Base-by-base conservation (phyloP, 371 early-diverging fungal genomes). In the Rhizopus stolonifer region DNA sequence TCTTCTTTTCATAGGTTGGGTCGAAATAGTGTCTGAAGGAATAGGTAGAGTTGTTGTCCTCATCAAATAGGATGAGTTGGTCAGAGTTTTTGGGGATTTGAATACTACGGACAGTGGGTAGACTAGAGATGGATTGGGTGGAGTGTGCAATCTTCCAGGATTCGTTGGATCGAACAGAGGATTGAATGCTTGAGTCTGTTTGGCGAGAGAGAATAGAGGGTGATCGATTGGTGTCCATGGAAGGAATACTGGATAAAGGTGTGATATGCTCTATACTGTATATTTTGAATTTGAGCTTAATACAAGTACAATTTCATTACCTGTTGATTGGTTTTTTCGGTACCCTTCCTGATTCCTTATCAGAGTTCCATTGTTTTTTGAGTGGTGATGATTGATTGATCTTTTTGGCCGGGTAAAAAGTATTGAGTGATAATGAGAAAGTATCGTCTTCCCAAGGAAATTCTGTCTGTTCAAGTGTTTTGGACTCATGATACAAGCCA, bases 381-480 rank as follows among this genome's bases (percentile, higher is more conserved):
- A 60, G 22, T 2, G 61, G 61, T 4, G 61, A 60, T n/a, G 55
- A 46, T 22, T 32, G 39, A 7, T 33, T 46, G 19, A 34, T 38
- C 24, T 55, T 19, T 36, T 29, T 46, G 24, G 53, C 26, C 4
- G 40, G 22, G 9, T 50, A 43, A 36, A 56, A 61, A 11, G 40
- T 13, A 29, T 61, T 56, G 5, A 61, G 52, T 19, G 46, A 13
- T 9, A 61, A 32, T 10, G 56, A 36, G 13, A 61, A 61, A 13
- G 39, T 29, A 39, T 61, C 56, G 22, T 61, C 33, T 2, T 61
- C 61, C 61, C 61, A 61, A 11, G 61, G 61, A 24, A 56, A 42
- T 13, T 4, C 8, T 5, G 4, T 15, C 13, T 42, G 19, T 42
- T 42, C 21, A 7, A n/a, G 11, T 10, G 15, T 19, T 21, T 42